Conservation (phyloP, 2,329 filamentous ascomycete genomes). For the Fusarium sarcochroum region DNA sequence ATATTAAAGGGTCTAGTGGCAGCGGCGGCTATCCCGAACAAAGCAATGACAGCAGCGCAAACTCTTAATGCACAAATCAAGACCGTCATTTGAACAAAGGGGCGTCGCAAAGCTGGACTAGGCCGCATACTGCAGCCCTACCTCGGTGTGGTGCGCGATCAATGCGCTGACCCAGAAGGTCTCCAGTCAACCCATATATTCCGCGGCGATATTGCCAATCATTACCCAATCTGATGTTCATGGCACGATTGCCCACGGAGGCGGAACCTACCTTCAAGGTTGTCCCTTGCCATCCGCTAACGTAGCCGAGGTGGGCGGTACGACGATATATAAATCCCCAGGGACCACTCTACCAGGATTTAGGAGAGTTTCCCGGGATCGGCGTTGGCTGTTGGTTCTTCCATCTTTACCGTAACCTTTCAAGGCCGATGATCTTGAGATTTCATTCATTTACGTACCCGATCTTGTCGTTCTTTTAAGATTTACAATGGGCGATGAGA, state of each 20-base stretch:
- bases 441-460: background rate
- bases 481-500: slow-evolving; percentile 34
- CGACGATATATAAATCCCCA: slow-evolving; percentile 27
- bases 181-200: background rate
- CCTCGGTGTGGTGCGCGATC: slow-evolving; percentile 10
- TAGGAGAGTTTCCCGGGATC: slow-evolving; percentile 28
- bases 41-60: background rate
- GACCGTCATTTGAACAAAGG: slow-evolving; percentile 8
- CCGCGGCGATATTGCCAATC: slow-evolving; percentile 30
- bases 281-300: slow-evolving; percentile 2
- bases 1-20: background rate
- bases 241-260: slow-evolving; percentile 21
- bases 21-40: background rate
- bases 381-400: slow-evolving; percentile 11
- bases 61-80: background rate
- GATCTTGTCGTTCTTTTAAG: background rate
- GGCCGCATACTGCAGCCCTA: background rate
- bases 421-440: slow-evolving; percentile 5
- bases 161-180: slow-evolving; percentile 10
- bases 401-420: background rate
- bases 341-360: slow-evolving; percentile 18
- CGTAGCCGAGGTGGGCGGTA: background rate
- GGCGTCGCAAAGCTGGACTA: background rate
- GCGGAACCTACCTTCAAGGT: slow-evolving; percentile 8
- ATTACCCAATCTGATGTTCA: slow-evolving; percentile 26